Evolutionary conservation across 805 yeast genomes (phyloP), one percentile per base, ranked within the genome.

Genomic region (Schizosaccharomyces octosporus): DNA sequence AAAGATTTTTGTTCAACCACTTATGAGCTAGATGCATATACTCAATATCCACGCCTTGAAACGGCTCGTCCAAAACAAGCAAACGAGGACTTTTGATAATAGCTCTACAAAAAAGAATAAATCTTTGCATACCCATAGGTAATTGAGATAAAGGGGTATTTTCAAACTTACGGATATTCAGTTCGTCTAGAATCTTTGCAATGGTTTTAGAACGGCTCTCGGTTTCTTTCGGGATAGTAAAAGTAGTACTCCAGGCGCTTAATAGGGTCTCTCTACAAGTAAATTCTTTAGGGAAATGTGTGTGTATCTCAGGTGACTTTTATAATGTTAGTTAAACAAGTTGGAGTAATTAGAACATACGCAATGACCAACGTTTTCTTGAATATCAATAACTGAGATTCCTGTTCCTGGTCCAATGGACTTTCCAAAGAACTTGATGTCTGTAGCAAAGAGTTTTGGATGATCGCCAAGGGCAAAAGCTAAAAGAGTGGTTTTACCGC

Each of bases 401-500:
- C 54, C 55, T 17, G 55, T 59, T 11, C 61, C 61, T 15, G 48
- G 43, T 17, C 57, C 57, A 41, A 36, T 17, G 5, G 11, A 15
- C n/a, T 27, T 41, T 41, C 61, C 61, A 59, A 59, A 59, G n/a
- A 39, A 39, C 32, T n/a, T 39, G 7, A 59, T 42, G 24, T 59
- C 55, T 11, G n/a, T 21, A 31, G 61, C 48, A 32, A 39, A 59
- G 29, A 27, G n/a, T 27, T 59, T 41, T 21, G 61, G 61, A 21
- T 59, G 61, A n/a, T 59, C 61, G 15, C 61, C 61, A 31, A 45
- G 24, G n/a, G 43, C 54, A 24, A 42, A 43, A 15, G 61, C 61
- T 19, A 59, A 32, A 5, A 59, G 61, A n/a, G 61, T 59, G 5
- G 61, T 59, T 42, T 59, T 59, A 7, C 61, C 61, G 41, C 51